phyloP scores from a whole-genome alignment of 306 rosid genomes.

The Neltuma alba region DNA sequence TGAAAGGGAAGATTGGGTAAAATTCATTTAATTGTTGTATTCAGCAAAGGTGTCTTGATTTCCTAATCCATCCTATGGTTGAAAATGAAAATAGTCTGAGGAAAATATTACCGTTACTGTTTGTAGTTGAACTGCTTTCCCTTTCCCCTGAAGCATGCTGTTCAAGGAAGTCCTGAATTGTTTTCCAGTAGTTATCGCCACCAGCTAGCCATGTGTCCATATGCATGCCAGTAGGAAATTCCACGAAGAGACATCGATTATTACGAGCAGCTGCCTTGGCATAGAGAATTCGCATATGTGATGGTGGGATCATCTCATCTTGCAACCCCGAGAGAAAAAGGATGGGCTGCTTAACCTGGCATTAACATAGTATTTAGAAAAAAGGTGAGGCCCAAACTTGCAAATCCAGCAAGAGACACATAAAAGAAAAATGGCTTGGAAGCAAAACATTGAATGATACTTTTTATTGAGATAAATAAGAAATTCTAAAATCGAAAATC shows the following conservation, averaged over 20 bases:
- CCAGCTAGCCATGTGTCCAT: slow-evolving; percentile 98
- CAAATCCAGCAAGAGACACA: slow-evolving; percentile 19
- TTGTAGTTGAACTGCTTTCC: slow-evolving; percentile 55
- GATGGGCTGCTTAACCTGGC: slow-evolving; percentile 93
- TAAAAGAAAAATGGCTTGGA: slow-evolving; percentile 22
- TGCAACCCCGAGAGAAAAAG: slow-evolving; percentile 94
- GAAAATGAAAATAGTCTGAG: slow-evolving; percentile 16
- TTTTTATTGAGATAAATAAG: neutral
- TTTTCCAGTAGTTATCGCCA: slow-evolving; percentile 90
- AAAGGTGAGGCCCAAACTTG: slow-evolving; percentile 15
- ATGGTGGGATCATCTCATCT: slow-evolving; percentile 98
- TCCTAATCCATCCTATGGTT: slow-evolving; percentile 28
- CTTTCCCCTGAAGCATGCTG: slow-evolving; percentile 55
- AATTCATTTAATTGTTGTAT: neutral
- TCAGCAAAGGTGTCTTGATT: slow-evolving; percentile 11
- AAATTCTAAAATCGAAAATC: slow-evolving; percentile 16
- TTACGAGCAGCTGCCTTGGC: slow-evolving; percentile 96
- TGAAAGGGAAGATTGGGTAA: slow-evolving; percentile 20
- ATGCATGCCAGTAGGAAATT: slow-evolving; percentile 95
- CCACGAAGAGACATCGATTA: slow-evolving; percentile 70
- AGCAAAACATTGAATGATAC: neutral
- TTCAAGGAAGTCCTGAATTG: slow-evolving; percentile 72
- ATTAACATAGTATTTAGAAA: slow-evolving; percentile 26
- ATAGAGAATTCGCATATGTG: slow-evolving; percentile 87
- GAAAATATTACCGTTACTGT: slow-evolving; percentile 43